Base-by-base conservation (phyloP, 2,329 filamentous ascomycete species). In the Aspergillus fijiensis region DNA sequence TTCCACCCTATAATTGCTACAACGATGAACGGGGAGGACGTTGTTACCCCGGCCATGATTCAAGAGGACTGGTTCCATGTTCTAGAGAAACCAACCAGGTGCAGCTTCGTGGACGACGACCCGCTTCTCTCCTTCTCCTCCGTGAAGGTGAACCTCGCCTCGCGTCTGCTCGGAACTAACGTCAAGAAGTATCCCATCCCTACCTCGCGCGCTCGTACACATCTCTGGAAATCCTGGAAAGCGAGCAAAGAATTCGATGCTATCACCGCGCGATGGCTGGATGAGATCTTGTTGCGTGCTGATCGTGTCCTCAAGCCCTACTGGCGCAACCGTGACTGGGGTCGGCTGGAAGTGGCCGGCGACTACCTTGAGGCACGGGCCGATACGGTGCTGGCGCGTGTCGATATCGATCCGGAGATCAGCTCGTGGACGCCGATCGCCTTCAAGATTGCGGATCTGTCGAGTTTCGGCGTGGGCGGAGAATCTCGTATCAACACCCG, bases 41-140 rank as follows among this genome's bases (percentile, higher is more conserved):
- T 83, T 1, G 74, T 80, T 39, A 84, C 82, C 1, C 82, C 82
- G 3, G 74, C 79, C n/a, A 81, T 84, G 76, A 84, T 85, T 55
- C 76, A 78, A 25, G 74, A 80, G 42, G 79, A 81, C 61, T 75
- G 74, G 66, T 70, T 81, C 27, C 69, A 71, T 14, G 73, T 80
- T 5, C 68, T 81, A 1, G 66, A 74, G 57, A 80, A 80, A 66
- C 79, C 79, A 0, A 72, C 66, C 31, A 67, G 72, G 51, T 75
- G 71, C 57, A 76, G 72, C 57, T 80, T 81, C 62, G 72, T 79
- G 12, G 74, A 80, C 59, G 82, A 85, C 63, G 82, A 85, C 61
- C 82, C 81, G 5, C 74, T 85, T 2, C 70, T 82, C 23, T 76
- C 73, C 27, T 83, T 81, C 66, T 75, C 75, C 58, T 67, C 72